phyloP scores from a whole-genome alignment of 352 stramenopile species.

The Pythium aristosporum region DNA sequence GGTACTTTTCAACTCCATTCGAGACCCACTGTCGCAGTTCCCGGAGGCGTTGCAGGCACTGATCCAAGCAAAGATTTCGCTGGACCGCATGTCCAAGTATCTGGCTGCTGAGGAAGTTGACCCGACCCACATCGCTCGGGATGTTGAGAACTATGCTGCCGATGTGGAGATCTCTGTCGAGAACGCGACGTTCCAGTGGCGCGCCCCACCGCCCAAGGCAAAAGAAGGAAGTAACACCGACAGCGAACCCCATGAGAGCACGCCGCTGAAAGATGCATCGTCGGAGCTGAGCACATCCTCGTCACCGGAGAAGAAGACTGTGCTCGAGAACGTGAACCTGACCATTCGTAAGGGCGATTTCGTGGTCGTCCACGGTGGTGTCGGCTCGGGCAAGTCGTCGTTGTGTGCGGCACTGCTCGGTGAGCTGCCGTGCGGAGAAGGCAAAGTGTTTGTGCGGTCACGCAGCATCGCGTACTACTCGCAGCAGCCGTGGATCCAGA shows the following conservation, averaged over 20 bases:
- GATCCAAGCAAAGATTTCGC: constrained; percentile 20
- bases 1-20: constrained; percentile 30
- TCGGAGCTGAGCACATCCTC: constrained; percentile 7
- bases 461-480: constrained; percentile 54
- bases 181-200: not conserved
- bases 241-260: not conserved
- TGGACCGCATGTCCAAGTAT: constrained; percentile 23
- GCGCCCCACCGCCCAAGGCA: not conserved
- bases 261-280: not conserved
- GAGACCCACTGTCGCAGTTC: constrained; percentile 24
- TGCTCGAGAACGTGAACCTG: constrained; percentile 36
- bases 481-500: constrained; percentile 93
- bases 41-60: constrained; percentile 19
- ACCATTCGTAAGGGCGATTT: constrained; percentile 41
- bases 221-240: not conserved
- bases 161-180: constrained; percentile 19
- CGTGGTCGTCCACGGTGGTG: constrained; percentile 41
- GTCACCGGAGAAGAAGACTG: not conserved
- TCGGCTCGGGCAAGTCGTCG: constrained; percentile 52
- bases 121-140: constrained; percentile 1
- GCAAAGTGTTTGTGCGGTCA: constrained; percentile 36
- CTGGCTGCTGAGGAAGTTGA: constrained; percentile 14
- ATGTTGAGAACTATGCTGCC: constrained; percentile 1
- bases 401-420: constrained; percentile 43
- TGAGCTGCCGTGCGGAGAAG: constrained; percentile 73